Percentiles rank a stretch among this genome's conserved stretches.
Evolutionary conservation across 2,329 filamentous ascomycete genomes (phyloP).

Genomic region (Aspergillus carbonarius): DNA sequence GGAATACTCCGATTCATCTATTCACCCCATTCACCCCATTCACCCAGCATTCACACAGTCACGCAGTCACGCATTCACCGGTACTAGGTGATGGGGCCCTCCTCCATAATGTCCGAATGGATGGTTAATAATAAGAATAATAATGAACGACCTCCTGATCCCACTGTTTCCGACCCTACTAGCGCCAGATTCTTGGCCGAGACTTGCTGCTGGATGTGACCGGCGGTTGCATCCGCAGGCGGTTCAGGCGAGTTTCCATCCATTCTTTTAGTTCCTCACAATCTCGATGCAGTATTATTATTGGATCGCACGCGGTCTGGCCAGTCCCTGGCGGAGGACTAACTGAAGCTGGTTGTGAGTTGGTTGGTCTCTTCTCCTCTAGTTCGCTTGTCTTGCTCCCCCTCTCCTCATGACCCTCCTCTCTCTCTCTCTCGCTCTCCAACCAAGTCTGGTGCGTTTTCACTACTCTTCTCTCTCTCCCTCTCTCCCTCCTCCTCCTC

Average conservation of each 20-base stretch:
- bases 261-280: not conserved
- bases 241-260: not conserved
- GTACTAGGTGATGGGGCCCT: not conserved
- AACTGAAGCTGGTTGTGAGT: not conserved
- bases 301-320: not conserved
- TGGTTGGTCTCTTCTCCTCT: not conserved
- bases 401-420: not conserved
- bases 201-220: not conserved
- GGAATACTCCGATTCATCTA: not conserved
- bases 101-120: too few species aligned
- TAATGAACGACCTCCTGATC: not conserved
- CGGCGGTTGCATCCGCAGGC: not conserved
- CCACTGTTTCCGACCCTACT: not conserved
- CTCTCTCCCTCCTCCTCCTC: not conserved
- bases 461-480: conserved; percentile 3
- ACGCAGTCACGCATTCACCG: not conserved
- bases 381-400: not conserved
- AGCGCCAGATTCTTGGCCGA: not conserved
- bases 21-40: not conserved
- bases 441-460: not conserved
- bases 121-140: too few species aligned
- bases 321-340: not conserved
- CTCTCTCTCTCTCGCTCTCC: not conserved
- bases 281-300: not conserved
- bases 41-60: not conserved